A percentile compares a stretch with the other conserved stretches of the same genome.
Conservation (phyloP, 1,284 basidiomycete species). For the Moesziomyces parantarcticus region DNA sequence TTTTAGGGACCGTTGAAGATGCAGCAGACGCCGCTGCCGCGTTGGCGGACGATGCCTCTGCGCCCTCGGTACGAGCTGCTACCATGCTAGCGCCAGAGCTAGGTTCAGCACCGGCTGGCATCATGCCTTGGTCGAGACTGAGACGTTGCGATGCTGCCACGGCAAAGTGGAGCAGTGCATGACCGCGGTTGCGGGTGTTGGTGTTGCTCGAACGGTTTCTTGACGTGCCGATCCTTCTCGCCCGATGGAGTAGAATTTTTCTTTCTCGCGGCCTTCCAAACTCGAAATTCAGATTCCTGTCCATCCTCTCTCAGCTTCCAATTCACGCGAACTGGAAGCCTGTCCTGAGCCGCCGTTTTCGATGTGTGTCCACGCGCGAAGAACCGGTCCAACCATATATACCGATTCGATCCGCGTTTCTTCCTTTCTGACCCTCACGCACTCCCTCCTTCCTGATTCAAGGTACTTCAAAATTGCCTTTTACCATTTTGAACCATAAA, state of each 20-base stretch:
- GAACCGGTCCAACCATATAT: slow-evolving; percentile 21
- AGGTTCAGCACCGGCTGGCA: too few species aligned
- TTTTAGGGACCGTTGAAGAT: neutral
- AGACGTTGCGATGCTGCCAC: too few species aligned
- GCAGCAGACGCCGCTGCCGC: neutral
- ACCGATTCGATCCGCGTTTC: neutral
- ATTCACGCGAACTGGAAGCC: neutral
- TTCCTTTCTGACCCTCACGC: slow-evolving; percentile 7
- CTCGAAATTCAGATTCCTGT: neutral
- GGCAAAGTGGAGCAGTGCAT: too few species aligned
- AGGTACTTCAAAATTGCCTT: slow-evolving; percentile 57
- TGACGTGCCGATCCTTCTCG: slow-evolving; percentile 4
- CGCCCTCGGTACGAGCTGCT: neutral
- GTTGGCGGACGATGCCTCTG: neutral
- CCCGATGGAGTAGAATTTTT: slow-evolving; percentile 21
- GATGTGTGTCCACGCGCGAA: slow-evolving; percentile 3
- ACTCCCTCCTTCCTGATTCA: slow-evolving; percentile 56
- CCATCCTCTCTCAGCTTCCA: neutral
- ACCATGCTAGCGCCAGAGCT: neutral
- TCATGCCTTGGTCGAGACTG: too few species aligned
- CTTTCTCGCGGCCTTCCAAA: neutral
- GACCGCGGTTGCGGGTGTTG: neutral
- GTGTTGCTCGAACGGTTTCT: slow-evolving; percentile 2
- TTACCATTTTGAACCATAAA: slow-evolving; percentile 61
- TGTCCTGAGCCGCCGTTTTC: neutral